phyloP scores from a whole-genome alignment of 2,329 filamentous ascomycete genomes.

The Sordariomycetes sp. region DNA sequence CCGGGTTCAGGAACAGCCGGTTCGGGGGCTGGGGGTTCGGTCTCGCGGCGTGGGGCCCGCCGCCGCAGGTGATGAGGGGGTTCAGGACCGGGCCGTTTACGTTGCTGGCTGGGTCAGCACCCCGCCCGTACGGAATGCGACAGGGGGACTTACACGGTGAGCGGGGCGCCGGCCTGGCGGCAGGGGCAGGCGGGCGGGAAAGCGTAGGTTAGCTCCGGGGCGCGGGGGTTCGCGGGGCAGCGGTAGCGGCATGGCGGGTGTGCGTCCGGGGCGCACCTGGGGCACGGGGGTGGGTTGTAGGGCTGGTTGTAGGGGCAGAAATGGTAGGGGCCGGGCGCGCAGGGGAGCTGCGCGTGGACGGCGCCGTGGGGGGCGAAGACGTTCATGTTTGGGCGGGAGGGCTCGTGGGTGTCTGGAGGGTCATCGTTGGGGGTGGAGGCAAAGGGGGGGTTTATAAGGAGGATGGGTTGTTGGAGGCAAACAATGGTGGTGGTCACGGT shows the following conservation, averaged over 20 bases:
- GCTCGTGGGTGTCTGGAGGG: background rate
- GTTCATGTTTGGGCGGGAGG: background rate
- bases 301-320: background rate
- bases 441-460: background rate
- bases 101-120: background rate
- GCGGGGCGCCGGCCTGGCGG: background rate
- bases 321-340: background rate
- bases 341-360: background rate
- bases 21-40: background rate
- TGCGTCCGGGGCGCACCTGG: background rate
- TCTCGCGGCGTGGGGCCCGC: background rate
- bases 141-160: background rate
- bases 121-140: background rate
- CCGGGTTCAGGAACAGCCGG: background rate
- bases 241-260: background rate
- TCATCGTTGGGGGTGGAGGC: background rate
- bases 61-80: background rate
- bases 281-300: background rate
- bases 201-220: background rate
- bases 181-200: background rate
- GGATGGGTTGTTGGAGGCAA: background rate
- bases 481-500: background rate
- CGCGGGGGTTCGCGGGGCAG: background rate
- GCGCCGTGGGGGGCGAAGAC: background rate
- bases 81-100: background rate